Evolutionary conservation across 169 alveolate species (phyloP), one percentile per base, ranked within the genome.

Genomic region (Plasmodium billcollinsi): DNA sequence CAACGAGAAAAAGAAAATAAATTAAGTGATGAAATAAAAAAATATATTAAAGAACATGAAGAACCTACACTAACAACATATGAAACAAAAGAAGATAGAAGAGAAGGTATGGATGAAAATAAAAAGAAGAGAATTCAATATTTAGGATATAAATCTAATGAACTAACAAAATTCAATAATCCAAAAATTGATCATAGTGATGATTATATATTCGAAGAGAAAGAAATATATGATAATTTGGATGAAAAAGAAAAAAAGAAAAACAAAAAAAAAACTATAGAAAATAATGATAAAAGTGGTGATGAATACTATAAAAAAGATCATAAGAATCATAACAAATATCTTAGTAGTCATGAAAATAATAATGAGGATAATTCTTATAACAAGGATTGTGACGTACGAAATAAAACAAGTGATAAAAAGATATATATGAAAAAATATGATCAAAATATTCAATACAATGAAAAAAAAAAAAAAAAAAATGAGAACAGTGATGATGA

Each of bases 81-180:
- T 21, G 39, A 50, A 33, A 49, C 33, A 61, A 65, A 72, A 14
- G 85, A 72, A 26, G 15, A 21, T 26, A 15, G 5, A n/a, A 21
- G 12, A 76, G 52, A 54, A 50, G 9, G 9, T 9, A 15, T 21
- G 5, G 39, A 80, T 29, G 43, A 75, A 18, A 9, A 65, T 29
- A 39, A 33, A 2, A 80, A 80, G 62, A 67, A 69, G 39, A 56
- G 15, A 39, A 80, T 80, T 52, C 90, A 47, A 39, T 80, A 80
- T 72, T 52, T 80, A 49, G 90, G 90, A 39, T 80, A 67, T 33
- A 80, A 65, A 72, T 71, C 73, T 4, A 80, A 80, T 0, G 90
- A 80, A 62, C 67, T 80, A 62, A 80, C 90, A 24, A 80, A 69
- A 39, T 18, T 66, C 18, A 5, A 80, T 54, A 62, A 47, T 39